Conservation (phyloP, 2,329 filamentous ascomycete species). For the Chaetomium olivaceum region DNA sequence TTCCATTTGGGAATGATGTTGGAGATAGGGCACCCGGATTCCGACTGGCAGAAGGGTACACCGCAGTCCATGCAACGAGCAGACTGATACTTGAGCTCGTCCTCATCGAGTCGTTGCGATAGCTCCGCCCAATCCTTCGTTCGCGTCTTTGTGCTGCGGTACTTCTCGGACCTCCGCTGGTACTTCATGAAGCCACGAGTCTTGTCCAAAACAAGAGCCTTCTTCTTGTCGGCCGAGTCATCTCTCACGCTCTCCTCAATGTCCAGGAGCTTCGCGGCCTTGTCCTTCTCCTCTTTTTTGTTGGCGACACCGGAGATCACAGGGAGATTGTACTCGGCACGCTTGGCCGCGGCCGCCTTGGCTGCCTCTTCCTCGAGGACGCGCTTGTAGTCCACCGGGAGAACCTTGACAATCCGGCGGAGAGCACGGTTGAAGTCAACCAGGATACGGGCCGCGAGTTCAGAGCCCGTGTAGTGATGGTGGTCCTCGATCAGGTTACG, state of each 20-base stretch:
- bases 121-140: constrained; percentile 94
- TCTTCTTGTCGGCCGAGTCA: constrained; percentile 82
- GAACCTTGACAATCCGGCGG: constrained; percentile 86
- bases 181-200: constrained; percentile 98
- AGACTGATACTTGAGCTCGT: constrained; percentile 94
- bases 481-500: constrained; percentile 93
- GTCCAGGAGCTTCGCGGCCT: constrained; percentile 71
- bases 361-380: constrained; percentile 82
- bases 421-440: constrained; percentile 94
- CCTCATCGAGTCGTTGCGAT: constrained; percentile 81
- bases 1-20: constrained; percentile 99
- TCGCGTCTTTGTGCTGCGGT: constrained; percentile 78
- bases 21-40: constrained; percentile 91
- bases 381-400: constrained; percentile 95
- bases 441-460: constrained; percentile 87
- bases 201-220: constrained; percentile 94
- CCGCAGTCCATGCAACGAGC: constrained; percentile 98
- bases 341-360: constrained; percentile 83
- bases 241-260: constrained; percentile 92
- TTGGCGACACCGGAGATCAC: constrained; percentile 68
- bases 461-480: constrained; percentile 95
- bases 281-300: constrained; percentile 63
- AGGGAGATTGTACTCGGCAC: constrained; percentile 78
- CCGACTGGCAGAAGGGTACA: constrained; percentile 97
- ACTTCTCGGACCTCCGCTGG: constrained; percentile 88